phyloP scores from a whole-genome alignment of 257 asterid species.

The Scutellaria galericulata region DNA sequence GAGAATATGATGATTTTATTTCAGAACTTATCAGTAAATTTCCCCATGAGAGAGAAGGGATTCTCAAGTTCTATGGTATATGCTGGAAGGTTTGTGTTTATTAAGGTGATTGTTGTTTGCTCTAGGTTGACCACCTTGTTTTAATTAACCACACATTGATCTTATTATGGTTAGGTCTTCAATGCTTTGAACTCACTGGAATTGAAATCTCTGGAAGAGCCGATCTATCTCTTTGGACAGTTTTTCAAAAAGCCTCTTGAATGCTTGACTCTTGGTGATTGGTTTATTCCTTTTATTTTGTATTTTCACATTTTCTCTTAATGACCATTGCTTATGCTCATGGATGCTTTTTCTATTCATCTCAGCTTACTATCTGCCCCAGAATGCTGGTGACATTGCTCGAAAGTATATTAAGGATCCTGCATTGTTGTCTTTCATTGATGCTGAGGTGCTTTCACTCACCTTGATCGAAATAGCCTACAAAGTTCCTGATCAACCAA shows the following conservation, averaged over 20 bases:
- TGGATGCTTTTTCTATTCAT: conserved; percentile 40
- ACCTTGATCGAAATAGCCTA: conserved; percentile 26
- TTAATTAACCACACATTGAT: conserved; percentile 39
- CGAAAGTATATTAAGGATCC: conserved; percentile 86
- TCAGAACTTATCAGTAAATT: conserved; percentile 78
- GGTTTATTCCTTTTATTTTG: conserved; percentile 16
- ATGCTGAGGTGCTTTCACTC: conserved; percentile 78
- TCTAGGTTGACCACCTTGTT: conserved; percentile 28
- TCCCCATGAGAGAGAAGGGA: conserved; percentile 92
- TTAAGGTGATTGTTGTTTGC: conserved; percentile 55
- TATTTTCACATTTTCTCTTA: background rate
- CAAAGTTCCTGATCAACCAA: background rate
- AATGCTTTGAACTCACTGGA: conserved; percentile 94
- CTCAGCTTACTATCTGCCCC: conserved; percentile 94
- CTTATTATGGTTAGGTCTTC: conserved; percentile 68
- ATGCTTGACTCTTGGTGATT: conserved; percentile 92
- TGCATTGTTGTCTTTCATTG: conserved; percentile 80
- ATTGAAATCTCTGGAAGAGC: conserved; percentile 95
- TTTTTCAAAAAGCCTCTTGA: conserved; percentile 89
- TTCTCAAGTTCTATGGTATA: conserved; percentile 73
- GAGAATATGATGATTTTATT: conserved; percentile 76
- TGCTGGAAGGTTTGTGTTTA: conserved; percentile 96
- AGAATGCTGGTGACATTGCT: conserved; percentile 93
- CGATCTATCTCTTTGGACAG: conserved; percentile 88
- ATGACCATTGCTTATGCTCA: conserved; percentile 28